phyloP scores from a whole-genome alignment of 805 yeast species.

The Barnettozyma sucrosica region DNA sequence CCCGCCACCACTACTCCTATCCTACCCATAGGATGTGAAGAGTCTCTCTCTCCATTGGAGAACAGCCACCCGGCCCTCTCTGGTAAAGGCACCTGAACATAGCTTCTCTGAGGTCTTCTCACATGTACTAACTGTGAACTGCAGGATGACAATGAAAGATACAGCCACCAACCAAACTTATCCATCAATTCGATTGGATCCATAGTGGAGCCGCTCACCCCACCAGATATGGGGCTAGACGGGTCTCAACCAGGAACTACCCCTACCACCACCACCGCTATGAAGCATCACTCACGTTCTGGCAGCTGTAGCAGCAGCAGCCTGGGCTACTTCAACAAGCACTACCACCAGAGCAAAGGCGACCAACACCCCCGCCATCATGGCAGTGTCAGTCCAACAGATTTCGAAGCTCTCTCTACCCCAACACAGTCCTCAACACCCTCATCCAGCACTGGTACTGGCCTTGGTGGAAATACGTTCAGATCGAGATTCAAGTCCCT shows the following conservation, averaged over 20 bases:
- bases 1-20: too few species aligned
- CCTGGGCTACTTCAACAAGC: background rate
- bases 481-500: slow-evolving; percentile 28
- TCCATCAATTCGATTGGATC: slow-evolving; percentile 37
- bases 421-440: slow-evolving; percentile 15
- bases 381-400: slow-evolving; percentile 6
- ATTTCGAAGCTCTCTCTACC: background rate
- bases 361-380: slow-evolving; percentile 2
- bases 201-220: slow-evolving; percentile 47
- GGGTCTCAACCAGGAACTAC: slow-evolving; percentile 9
- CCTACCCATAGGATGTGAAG: too few species aligned
- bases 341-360: background rate
- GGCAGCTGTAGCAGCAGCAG: background rate
- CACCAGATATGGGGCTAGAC: slow-evolving; percentile 33
- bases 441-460: slow-evolving; percentile 17
- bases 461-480: slow-evolving; percentile 23
- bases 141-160: slow-evolving; percentile 18
- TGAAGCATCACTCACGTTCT: slow-evolving; percentile 4
- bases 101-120: background rate
- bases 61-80: background rate
- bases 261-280: slow-evolving; percentile 22
- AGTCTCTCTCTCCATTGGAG: too few species aligned
- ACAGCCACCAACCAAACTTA: slow-evolving; percentile 21
- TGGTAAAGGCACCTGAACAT: background rate
- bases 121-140: slow-evolving; percentile 2